Evolutionary conservation across 768 basidiomycete genomes (phyloP), one percentile per base, ranked within the genome.

Genomic region (Heimioporus sp.): DNA sequence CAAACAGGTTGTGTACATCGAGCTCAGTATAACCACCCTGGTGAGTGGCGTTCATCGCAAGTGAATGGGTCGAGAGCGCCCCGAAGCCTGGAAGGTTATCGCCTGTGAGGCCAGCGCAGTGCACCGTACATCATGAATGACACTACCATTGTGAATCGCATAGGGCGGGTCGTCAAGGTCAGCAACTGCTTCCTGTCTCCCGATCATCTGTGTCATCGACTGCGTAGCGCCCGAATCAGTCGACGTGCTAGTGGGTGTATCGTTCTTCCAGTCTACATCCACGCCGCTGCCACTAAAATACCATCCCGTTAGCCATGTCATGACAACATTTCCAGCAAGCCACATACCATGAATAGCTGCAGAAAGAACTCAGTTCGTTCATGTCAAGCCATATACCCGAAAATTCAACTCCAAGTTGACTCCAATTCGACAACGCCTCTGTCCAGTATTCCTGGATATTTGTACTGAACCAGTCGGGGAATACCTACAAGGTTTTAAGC

Each of bases 21-120:
- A 86, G 70, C 58, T 88, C 85, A 15, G 72, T 73, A 51, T 75
- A 72, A 1, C 86, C 87, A 37, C 75, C 76, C 5, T 74, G 73
- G 64, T 88, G 85, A 0, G 85, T 83, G 1, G 85, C 85, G 52
- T 88, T 88, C 2, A 83, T 85, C 9, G 84, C 81, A 17, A 89
- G 61, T 2, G 85, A 76, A 56, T 81, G 75, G 8, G 68, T 52
- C 1, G 76, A 78, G 15, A 90, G 70, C 1, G 71, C 68, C 3
- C 80, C 85, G 54, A 71, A 64, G 15, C 75, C 85, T 82, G 60
- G 1, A 49, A 11, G 21, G 21, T 20, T 21, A 21, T 20, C 20
- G n/a, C 45, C 11, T 8, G 37, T 59, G 45, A 59, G 42, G n/a
- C 13, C 20, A 30, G 38, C 16, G 7, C 30, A 16, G 41, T 16